Percentiles rank a stretch among this genome's conserved stretches.
Evolutionary conservation across 352 stramenopile species (phyloP).

Genomic region (Pythium sukuiense): DNA sequence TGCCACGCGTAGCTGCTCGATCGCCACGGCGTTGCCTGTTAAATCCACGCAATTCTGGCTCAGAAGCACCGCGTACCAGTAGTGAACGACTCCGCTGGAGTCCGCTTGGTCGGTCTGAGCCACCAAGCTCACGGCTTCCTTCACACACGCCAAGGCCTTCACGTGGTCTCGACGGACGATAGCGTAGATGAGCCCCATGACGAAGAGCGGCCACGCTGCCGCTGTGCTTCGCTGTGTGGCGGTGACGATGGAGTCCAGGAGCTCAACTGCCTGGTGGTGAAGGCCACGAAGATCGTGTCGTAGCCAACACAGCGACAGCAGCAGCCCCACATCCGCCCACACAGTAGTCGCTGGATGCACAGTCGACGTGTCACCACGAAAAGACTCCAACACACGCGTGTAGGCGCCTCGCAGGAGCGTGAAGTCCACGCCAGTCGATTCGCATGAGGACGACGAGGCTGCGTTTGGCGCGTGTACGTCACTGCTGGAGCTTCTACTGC

Average conservation of each 20-base stretch:
- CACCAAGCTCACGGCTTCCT: conserved; percentile 12
- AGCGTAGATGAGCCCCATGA: conserved; percentile 40
- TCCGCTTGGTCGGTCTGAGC: neutral
- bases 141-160: conserved; percentile 37
- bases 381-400: conserved; percentile 21
- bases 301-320: conserved; percentile 41
- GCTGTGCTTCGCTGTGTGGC: neutral
- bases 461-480: neutral
- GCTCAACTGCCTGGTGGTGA: conserved; percentile 15
- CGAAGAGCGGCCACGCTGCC: conserved; percentile 41
- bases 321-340: conserved; percentile 28
- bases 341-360: conserved; percentile 5
- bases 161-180: conserved; percentile 28
- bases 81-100: conserved; percentile 34
- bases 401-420: conserved; percentile 26
- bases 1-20: conserved; percentile 38
- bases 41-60: conserved; percentile 24
- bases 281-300: conserved; percentile 27
- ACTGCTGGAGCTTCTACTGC: neutral
- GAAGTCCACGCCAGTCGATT: conserved; percentile 6
- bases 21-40: conserved; percentile 8
- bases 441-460: neutral
- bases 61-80: conserved; percentile 61
- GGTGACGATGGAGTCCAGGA: conserved; percentile 30
- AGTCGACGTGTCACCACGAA: neutral